Evolutionary conservation across 2,329 filamentous ascomycete genomes (phyloP).

Genomic region (Xylaria sp.): DNA sequence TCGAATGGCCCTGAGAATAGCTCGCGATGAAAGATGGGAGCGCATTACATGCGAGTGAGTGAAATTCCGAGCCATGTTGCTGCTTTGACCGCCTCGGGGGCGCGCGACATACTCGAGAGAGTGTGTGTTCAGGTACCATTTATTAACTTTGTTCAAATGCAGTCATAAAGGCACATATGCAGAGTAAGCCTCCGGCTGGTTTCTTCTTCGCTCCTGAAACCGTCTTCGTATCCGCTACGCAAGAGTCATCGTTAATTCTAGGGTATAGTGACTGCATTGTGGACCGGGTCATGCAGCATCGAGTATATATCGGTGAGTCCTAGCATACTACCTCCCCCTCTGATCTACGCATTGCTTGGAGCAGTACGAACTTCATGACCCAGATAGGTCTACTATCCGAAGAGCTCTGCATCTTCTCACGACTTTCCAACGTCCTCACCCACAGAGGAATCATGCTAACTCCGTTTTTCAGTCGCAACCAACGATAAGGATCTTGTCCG

Average conservation of each 20-base stretch:
- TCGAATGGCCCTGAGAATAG: slow-evolving; percentile 61
- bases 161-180: slow-evolving; percentile 39
- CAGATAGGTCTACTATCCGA: not conserved
- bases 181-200: slow-evolving; percentile 28
- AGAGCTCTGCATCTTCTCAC: not conserved
- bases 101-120: not conserved
- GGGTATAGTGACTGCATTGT: slow-evolving; percentile 39
- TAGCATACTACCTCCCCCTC: not conserved
- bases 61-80: slow-evolving; percentile 48
- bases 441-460: not conserved
- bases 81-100: not conserved
- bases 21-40: slow-evolving; percentile 89
- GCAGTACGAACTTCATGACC: slow-evolving; percentile 15
- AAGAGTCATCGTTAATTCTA: slow-evolving; percentile 11
- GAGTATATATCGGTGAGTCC: slow-evolving; percentile 36
- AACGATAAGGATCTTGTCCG: slow-evolving; percentile 81
- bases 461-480: slow-evolving; percentile 64
- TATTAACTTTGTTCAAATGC: slow-evolving; percentile 11
- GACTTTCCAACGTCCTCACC: not conserved
- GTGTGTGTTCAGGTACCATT: not conserved
- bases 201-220: not conserved
- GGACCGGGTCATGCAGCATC: slow-evolving; percentile 44
- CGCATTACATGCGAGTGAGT: slow-evolving; percentile 90
- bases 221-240: not conserved
- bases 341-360: too few species aligned